Evolutionary conservation across 306 rosid species (phyloP).

Genomic region (Sicyos edulis): DNA sequence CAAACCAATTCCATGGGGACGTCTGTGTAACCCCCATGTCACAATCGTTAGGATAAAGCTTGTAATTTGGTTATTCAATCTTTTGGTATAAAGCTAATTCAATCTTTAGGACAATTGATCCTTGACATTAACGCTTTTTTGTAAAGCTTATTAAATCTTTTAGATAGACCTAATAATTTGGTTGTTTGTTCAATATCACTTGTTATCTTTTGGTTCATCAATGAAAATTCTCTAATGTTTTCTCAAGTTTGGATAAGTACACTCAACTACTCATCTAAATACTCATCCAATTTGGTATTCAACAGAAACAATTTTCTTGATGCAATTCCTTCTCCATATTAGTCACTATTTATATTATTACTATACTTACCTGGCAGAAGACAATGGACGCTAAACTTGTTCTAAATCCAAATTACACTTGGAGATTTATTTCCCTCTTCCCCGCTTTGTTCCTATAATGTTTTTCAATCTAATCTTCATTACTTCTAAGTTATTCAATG

Average conservation of each 20-base stretch:
- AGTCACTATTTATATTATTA: neutral
- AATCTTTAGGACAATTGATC: neutral
- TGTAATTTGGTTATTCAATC: neutral
- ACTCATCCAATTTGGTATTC: neutral
- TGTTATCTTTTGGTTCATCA: neutral
- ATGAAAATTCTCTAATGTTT: neutral
- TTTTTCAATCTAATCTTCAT: neutral
- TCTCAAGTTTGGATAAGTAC: neutral
- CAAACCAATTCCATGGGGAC: neutral
- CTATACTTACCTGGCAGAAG: neutral
- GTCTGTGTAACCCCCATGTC: neutral
- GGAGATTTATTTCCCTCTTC: neutral
- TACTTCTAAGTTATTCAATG: neutral
- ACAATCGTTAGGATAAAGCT: neutral
- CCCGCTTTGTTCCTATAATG: neutral
- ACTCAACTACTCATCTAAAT: neutral
- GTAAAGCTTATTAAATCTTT: neutral
- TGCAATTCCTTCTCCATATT: neutral
- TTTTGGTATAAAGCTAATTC: neutral
- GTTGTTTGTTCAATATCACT: neutral
- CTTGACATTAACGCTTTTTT: neutral
- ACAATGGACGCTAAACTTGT: neutral
- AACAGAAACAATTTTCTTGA: conserved; percentile 1
- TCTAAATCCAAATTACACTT: neutral
- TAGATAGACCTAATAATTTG: neutral